Evolutionary conservation across 31 red algal species (phyloP).

Genomic region (Bonnemaisonia californica): DNA sequence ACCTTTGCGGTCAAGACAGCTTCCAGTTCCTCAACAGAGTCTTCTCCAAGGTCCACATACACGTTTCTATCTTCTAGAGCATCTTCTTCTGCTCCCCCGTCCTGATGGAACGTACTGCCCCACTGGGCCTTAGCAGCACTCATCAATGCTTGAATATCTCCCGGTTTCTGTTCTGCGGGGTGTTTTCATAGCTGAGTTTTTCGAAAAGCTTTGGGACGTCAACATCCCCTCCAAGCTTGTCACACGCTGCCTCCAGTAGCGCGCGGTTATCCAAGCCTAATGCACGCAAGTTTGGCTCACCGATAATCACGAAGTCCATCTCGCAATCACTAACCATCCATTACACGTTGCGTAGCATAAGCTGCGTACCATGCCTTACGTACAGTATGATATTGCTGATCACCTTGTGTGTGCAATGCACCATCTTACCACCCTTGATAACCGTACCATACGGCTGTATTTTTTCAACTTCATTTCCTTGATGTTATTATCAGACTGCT

Average conservation of each 20-base stretch:
- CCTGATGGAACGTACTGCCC: neutral
- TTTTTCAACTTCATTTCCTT: neutral
- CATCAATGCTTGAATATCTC: neutral
- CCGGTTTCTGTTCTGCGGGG: no score
- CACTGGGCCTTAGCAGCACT: neutral
- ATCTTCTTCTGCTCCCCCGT: neutral
- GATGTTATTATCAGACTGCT: neutral
- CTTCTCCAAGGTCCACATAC: neutral
- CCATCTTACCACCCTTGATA: neutral
- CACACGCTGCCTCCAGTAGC: neutral
- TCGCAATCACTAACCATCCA: constrained; percentile 14
- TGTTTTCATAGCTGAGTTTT: neutral
- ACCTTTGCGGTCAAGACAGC: neutral
- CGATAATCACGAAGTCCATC: neutral
- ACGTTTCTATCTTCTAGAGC: neutral
- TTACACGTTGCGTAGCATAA: neutral
- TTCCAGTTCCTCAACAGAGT: neutral
- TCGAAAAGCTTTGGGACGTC: neutral
- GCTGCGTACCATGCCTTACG: neutral
- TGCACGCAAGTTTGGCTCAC: neutral
- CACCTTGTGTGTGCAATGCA: neutral
- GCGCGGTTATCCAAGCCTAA: constrained; percentile 14
- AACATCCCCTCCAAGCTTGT: neutral
- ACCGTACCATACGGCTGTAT: neutral
- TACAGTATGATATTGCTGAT: neutral